Base-by-base conservation (phyloP, 2,329 filamentous ascomycete genomes). In the Diaporthe caulivora region DNA sequence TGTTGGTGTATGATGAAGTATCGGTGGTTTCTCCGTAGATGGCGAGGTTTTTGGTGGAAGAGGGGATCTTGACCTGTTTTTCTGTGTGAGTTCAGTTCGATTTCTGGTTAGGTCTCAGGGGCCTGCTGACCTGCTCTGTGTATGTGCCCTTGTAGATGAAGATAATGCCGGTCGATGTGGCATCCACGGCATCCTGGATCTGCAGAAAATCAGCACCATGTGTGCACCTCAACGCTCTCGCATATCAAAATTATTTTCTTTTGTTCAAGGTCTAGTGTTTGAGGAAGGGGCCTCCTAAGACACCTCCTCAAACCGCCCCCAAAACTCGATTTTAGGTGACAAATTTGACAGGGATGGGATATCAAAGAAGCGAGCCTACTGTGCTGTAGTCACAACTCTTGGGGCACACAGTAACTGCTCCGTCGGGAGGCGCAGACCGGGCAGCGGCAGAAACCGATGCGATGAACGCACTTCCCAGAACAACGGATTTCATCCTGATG, bases 1-100 rank as follows among this genome's bases (percentile, higher is more conserved):
- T 91, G 54, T 78, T 79, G 17, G 80, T 77, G 79, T 89, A 90
- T 18, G 81, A 82, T 24, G 81, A 79, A 10, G 84, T 84, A 51
- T 85, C 81, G 37, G 79, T 80, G 1, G 88, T 89, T 77, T 87
- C 86, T 51, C 89, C 89, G 75, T 89, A 89, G 74, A 91, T 85
- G 11, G 85, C 87, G 37, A 91, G 80, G 18, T 83, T 80, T 2
- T 84, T 86, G 29, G 83, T 83, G 49, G 86, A 82, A 3, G 80
- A 77, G 10, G 85, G 81, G 54, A 91, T 84, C 76, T 85, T 87
- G 65, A 91, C 87, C 79, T 68, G 17, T 4, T 29, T n/a, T n/a
- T 29, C n/a, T 2, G 6, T 37, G 31, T 68, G 6, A 68, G 47
- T 34, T 17, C 40, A 21, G n/a, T 18, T 21, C 17, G 10, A 5